These are phyloP conservation scores for Hirsutella rhossiliensis DNA, from an alignment of 2,329 filamentous ascomycete species.

Conservation along the genomic window DNA sequence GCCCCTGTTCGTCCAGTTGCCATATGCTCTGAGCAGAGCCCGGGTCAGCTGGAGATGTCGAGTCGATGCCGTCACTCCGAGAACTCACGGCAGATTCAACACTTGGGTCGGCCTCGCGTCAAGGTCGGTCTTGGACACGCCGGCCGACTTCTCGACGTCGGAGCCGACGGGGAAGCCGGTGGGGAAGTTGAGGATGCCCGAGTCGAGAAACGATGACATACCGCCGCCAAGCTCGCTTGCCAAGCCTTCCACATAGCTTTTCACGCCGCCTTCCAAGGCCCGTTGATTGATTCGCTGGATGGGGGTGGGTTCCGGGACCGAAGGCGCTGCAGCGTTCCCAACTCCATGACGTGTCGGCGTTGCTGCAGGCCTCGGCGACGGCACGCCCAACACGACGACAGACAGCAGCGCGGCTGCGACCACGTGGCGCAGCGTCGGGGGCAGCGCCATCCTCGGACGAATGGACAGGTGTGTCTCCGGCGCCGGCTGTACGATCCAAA, in stretches of 20 bases:
- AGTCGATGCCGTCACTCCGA: too few relatives aligned
- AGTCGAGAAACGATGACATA: conserved; percentile 47
- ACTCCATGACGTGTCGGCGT: not conserved
- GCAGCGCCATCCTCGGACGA: not conserved
- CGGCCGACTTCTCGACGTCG: conserved; percentile 48
- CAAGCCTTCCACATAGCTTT: conserved; percentile 37
- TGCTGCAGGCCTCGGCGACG: not conserved
- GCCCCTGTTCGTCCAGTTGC: conserved; percentile 66
- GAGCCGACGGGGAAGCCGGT: conserved; percentile 51
- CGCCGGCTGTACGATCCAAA: not conserved
- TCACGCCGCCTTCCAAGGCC: conserved; percentile 23
- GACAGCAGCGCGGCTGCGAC: not conserved
- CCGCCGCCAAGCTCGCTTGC: conserved; percentile 39
- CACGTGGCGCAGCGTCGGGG: not conserved
- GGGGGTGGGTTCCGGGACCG: conserved; percentile 13
- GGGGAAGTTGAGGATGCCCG: conserved; percentile 56
- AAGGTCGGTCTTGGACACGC: conserved; percentile 45
- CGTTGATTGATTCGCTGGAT: conserved; percentile 14
- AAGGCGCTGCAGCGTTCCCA: conserved; percentile 2
- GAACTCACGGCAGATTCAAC: conserved; percentile 49
- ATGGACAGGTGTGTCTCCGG: not conserved
- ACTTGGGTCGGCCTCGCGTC: conserved; percentile 55
- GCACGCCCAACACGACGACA: not conserved
- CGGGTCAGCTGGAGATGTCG: not conserved
- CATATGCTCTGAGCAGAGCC: conserved; percentile 36